Base-by-base conservation (phyloP, 106 monocot genomes). In the Ottelia alismoides region DNA sequence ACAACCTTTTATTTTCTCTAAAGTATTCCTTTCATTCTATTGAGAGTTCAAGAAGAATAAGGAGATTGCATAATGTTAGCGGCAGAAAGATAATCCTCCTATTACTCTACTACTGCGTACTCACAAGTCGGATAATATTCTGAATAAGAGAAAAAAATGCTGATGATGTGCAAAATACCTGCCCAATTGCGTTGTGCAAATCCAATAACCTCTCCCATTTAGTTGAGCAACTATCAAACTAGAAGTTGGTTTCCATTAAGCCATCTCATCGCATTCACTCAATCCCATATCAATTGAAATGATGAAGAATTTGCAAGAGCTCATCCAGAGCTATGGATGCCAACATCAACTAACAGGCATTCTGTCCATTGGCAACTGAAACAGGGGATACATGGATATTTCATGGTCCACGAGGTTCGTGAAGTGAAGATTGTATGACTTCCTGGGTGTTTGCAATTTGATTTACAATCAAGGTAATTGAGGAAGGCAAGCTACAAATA, bases 261-360 rank as follows among this genome's bases (percentile, higher is more conserved):
- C 82, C 25, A 98, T 62, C 21, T 55, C 79, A 47, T 86, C 72
- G 71, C 98, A 98, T 46, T 62, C 77, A 72, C 51, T 64, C 27
- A 70, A 57, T 98, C 79, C 98, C 98, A 98, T 27, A 58, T 85
- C 66, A 98, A 73, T 30, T 28, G 66, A 63, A 98, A 80, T 55
- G 98, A 98, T 56, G 98, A 98, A 51, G 90, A 81, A 72, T 98
- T 98, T 27, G 98, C 89, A 82, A 90, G 90, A 65, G 68, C 31
- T 51, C 68, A 76, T 63, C 66, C 74, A 53, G 59, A 72, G 26
- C 19, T 44, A 75, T 98, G 90, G 46, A 82, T 64, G 31, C 84
- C 76, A 61, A 75, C 72, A 75, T 85, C 79, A 85, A 82, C 71
- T 44, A 98, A 24, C 89, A 68, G 52, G 86, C 75, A 25, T 64